phyloP scores from a whole-genome alignment of 805 yeast genomes.

The Pichia ethanolica region DNA sequence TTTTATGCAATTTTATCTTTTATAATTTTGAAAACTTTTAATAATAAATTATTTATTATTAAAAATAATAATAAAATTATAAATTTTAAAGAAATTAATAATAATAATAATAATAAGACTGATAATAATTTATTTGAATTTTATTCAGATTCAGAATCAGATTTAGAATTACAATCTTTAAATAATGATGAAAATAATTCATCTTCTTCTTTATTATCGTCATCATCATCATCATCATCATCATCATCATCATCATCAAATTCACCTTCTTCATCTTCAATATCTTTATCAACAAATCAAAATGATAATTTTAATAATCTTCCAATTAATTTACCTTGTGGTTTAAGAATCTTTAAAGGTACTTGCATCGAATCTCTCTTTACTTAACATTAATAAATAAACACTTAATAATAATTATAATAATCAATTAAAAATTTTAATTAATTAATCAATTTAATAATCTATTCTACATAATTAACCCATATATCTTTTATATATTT shows the following conservation, averaged over 20 bases:
- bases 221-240: no score
- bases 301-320: neutral
- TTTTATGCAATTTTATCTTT: constrained; percentile 42
- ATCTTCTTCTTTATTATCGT: no score
- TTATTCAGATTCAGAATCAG: neutral
- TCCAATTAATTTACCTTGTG: neutral
- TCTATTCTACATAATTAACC: neutral
- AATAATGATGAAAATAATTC: neutral
- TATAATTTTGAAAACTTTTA: constrained; percentile 26
- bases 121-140: no score
- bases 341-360: neutral
- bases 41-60: neutral
- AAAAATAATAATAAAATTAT: neutral
- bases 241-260: no score
- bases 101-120: neutral
- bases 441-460: no score
- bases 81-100: neutral
- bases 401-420: no score
- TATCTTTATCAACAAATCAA: no score
- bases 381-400: neutral
- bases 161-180: neutral
- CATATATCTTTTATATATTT: neutral
- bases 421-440: no score
- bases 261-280: no score
- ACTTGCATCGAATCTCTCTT: neutral